Conservation (phyloP, 331 rosid genomes). For the Saraca asoca region DNA sequence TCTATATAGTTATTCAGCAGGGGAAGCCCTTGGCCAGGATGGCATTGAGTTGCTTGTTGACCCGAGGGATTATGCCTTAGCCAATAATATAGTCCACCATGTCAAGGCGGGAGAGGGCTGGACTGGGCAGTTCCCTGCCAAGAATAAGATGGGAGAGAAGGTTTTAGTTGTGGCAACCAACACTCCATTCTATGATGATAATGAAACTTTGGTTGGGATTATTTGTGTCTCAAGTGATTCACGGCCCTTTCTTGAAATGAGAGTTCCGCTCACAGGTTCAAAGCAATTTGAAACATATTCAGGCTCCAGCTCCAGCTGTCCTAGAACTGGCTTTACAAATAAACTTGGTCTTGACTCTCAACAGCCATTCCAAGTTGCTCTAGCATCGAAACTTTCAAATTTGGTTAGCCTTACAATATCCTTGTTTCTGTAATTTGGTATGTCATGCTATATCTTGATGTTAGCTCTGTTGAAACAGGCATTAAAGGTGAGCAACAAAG, state of each 20-base stretch:
- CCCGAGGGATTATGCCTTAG: conserved; percentile 53
- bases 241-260: conserved; percentile 63
- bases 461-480: conserved; percentile 66
- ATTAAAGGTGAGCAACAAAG: conserved; percentile 85
- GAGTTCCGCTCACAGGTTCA: conserved; percentile 39
- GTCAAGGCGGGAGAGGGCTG: conserved; percentile 78
- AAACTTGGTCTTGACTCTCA: conserved; percentile 90
- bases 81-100: conserved; percentile 52
- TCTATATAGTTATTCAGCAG: conserved; percentile 77
- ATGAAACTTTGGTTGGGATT: conserved; percentile 67
- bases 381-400: conserved; percentile 83
- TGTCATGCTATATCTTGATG: conserved; percentile 47
- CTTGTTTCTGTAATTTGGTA: conserved; percentile 38
- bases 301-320: conserved; percentile 35
- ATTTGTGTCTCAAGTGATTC: conserved; percentile 79
- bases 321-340: conserved; percentile 50
- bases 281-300: conserved; percentile 48
- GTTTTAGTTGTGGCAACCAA: conserved; percentile 57
- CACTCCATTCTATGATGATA: conserved; percentile 86
- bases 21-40: conserved; percentile 77
- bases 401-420: conserved; percentile 71
- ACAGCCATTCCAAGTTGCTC: conserved; percentile 77
- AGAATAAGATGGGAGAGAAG: conserved; percentile 71
- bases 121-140: conserved; percentile 88
- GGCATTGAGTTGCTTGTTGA: conserved; percentile 67